Conservation (phyloP, 345 rosid genomes). For the Salix koriyanagi region DNA sequence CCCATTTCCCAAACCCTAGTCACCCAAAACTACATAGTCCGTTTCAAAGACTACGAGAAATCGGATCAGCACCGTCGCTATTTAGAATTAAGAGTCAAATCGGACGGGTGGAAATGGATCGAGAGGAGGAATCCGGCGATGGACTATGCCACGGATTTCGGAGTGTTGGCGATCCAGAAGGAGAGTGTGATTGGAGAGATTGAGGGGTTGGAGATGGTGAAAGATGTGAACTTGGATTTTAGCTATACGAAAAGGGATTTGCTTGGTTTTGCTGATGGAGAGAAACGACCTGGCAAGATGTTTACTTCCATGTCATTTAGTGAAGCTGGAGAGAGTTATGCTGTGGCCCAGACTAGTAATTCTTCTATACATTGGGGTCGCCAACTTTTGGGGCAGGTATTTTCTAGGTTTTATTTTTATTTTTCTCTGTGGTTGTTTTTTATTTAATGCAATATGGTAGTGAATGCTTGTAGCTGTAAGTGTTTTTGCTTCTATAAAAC, state of each 20-base stretch:
- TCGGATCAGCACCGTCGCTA: slow-evolving; percentile 53
- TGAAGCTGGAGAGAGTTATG: slow-evolving; percentile 45
- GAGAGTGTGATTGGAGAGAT: slow-evolving; percentile 51
- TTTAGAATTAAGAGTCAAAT: slow-evolving; percentile 49
- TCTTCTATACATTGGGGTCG: slow-evolving; percentile 69
- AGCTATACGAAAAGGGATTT: slow-evolving; percentile 53
- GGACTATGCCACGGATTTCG: slow-evolving; percentile 79
- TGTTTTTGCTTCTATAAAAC: background rate
- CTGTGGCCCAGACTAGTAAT: slow-evolving; percentile 43
- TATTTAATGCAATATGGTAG: background rate
- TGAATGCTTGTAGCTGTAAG: background rate
- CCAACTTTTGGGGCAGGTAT: slow-evolving; percentile 67
- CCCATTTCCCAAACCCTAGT: slow-evolving; percentile 21
- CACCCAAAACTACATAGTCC: slow-evolving; percentile 56
- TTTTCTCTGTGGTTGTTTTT: background rate
- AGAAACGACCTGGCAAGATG: slow-evolving; percentile 84
- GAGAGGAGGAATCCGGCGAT: slow-evolving; percentile 71
- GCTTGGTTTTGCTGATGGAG: slow-evolving; percentile 56
- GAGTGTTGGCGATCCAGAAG: slow-evolving; percentile 51
- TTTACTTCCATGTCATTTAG: slow-evolving; percentile 82
- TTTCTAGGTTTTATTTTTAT: background rate
- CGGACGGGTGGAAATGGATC: slow-evolving; percentile 86
- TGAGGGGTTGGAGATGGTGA: slow-evolving; percentile 55
- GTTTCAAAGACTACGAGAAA: slow-evolving; percentile 60
- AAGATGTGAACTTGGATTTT: slow-evolving; percentile 71